Base-by-base conservation (phyloP, 1,284 basidiomycete species). In the Trametes hirsuta region DNA sequence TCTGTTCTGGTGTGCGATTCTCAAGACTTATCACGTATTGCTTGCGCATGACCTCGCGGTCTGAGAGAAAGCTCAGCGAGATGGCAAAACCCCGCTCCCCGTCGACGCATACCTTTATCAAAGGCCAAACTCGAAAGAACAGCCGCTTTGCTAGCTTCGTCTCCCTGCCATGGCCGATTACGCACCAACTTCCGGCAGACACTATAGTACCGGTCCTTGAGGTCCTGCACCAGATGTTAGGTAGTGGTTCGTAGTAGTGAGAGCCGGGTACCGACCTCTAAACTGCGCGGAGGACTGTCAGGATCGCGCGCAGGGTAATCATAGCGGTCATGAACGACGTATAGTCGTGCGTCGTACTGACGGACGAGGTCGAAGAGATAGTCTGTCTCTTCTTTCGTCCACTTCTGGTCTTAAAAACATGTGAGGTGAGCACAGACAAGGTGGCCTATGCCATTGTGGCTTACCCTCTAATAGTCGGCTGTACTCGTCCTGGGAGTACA, bases 331-430 rank as follows among this genome's bases (percentile, higher is more conserved):
- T 91, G 82, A 11, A 97, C 88, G 62, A 99, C 83, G 70, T 94
- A 90, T 82, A 97, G 99, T 49, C 97, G 85, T 18, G 90, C 80
- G 74, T 98, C 97, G 68, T 93, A 99, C 54, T 91, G 85, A 48
- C 85, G 81, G 18, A 93, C 88, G 14, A 98, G 76, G 6, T 81
- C 79, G 75, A 99, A 97, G 0, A 99, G 82, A 71, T 98, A 95
- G 71, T 95, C 91, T 0, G 97, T 98, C 77, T 99, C 96, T 69
- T 96, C 94, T 66, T 91, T 91, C 0, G 93, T 86, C 97, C 97
- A 99, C 59, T 91, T 88, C 15, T 80, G 79, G 72, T 98, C 95
- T 88, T 46, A 3, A 21, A 22, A 44, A 62, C 5, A 37, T 12
- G 42, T 36, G 42, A 22, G 18, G 40, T 0, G 24, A 3, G 53